Evolutionary conservation across 208 protist species (phyloP), one percentile per base, ranked within the genome.

Genomic region (Trypanosomatidae sp.): DNA sequence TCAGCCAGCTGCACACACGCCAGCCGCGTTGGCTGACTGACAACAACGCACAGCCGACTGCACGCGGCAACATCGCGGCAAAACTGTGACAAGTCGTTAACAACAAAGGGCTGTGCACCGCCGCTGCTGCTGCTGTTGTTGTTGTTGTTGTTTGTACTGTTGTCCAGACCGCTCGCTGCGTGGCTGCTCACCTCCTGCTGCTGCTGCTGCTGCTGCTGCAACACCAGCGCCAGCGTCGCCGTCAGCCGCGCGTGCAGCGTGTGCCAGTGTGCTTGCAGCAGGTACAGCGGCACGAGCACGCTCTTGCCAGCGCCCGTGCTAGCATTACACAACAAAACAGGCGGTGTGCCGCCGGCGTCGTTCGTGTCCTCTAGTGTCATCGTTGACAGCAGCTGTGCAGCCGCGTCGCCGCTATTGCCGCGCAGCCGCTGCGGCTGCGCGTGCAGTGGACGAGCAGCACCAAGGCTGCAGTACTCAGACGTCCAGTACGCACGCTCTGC

Each of bases 21-120:
- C 1, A 90, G 46, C 6, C 81, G 75, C 10, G 81, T 90, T 5
- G 81, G 81, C 46, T 90, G 81, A 18, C 63, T 79, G 4, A 90
- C 81, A n/a, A 87, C 61, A 48, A 90, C 72, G 46, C 70, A 67
- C 7, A 90, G 45, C 0, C 61, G 54, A 33, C 72, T 82, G 39
- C 65, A 66, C 3, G 38, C 35, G 4, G 43, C 49, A 45, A 90
- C 79, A 13, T 53, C 55, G 0, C 24, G 11, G 4, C 53, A 54
- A 50, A 74, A 90, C 15, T 13, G 38, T 1, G 48, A 54, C 13
- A 60, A 46, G 3, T 59, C 55, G 20, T 46, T 45, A 7, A 61
- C 20, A 1, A 56, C 13, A 23, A 63, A 54, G 21, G 37, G 21
- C 48, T 16, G 15, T 33, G 25, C n/a, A 0, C n/a, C 21, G 5